Percentiles rank a stretch among this genome's conserved stretches.
Evolutionary conservation across 1,284 basidiomycete species (phyloP).

Genomic region (Cutaneotrichosporon sp.): DNA sequence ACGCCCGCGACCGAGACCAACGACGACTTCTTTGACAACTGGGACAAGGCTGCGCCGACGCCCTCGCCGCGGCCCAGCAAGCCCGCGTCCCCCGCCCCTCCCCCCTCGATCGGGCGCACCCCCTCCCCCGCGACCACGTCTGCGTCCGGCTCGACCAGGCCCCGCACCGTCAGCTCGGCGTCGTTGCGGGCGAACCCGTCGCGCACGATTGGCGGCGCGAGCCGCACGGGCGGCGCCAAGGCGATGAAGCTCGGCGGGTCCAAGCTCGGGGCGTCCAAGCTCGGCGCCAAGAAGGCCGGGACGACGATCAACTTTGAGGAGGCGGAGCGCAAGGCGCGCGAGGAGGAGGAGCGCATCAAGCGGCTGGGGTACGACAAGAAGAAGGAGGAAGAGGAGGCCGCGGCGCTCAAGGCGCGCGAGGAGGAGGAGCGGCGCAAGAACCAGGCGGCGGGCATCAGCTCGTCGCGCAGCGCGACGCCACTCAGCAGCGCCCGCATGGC

Average conservation of each 20-base stretch:
- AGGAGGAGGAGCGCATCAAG: slow-evolving; percentile 80
- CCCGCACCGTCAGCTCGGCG: slow-evolving; percentile 57
- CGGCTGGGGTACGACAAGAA: slow-evolving; percentile 85
- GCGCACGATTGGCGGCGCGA: slow-evolving; percentile 61
- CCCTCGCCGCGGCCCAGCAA: slow-evolving; percentile 36
- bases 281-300: slow-evolving; percentile 80
- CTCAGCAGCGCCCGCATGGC: slow-evolving; percentile 28
- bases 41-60: slow-evolving; percentile 69
- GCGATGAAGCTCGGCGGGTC: slow-evolving; percentile 60
- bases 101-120: slow-evolving; percentile 46
- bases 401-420: slow-evolving; percentile 53
- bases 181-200: slow-evolving; percentile 50
- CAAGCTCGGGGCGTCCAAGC: slow-evolving; percentile 60
- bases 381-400: slow-evolving; percentile 66
- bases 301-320: slow-evolving; percentile 84
- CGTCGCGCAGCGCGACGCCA: slow-evolving; percentile 21
- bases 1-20: slow-evolving; percentile 58
- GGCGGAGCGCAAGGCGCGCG: slow-evolving; percentile 80
- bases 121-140: slow-evolving; percentile 20
- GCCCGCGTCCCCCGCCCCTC: slow-evolving; percentile 34
- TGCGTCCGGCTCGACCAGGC: slow-evolving; percentile 30
- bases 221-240: slow-evolving; percentile 42
- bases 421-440: slow-evolving; percentile 62
- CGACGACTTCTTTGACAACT: slow-evolving; percentile 94
- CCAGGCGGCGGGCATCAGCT: slow-evolving; percentile 49